These are phyloP conservation scores for Durusdinium trenchii DNA, from an alignment of 73 alveolate species.

Conservation along the genomic window DNA sequence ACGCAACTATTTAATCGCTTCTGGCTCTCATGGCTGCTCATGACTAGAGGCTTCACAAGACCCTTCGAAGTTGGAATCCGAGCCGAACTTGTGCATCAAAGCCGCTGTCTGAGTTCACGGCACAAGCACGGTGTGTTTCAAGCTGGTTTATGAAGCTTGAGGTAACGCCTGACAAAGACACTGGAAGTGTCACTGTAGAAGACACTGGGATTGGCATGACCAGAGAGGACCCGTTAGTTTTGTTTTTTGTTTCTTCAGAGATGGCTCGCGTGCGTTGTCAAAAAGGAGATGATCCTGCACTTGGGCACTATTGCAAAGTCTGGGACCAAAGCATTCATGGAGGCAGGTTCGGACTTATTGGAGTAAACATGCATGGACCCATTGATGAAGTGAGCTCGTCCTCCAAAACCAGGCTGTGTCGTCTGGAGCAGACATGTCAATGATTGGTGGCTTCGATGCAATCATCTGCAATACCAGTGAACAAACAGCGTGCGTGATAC, in stretches of 20 bases:
- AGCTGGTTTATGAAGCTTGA: neutral
- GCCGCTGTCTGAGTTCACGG: neutral
- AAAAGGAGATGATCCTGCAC: slow-evolving; percentile 99
- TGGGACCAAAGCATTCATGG: slow-evolving; percentile 99
- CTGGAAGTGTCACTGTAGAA: slow-evolving; percentile 98
- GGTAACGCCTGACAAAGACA: slow-evolving; percentile 47
- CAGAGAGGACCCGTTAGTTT: slow-evolving; percentile 33
- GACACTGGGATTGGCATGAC: slow-evolving; percentile 99
- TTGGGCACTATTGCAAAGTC: slow-evolving; percentile 99
- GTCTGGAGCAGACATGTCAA: slow-evolving; percentile 99
- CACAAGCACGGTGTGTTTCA: neutral
- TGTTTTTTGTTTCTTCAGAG: neutral
- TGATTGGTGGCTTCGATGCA: slow-evolving; percentile 97
- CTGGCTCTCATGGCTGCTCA: neutral
- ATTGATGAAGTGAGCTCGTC: no score
- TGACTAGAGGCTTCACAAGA: slow-evolving; percentile 34
- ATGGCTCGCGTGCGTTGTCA: slow-evolving; percentile 39
- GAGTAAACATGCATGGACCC: no score
- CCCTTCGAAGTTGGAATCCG: slow-evolving; percentile 66
- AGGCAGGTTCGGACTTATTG: slow-evolving; percentile 97
- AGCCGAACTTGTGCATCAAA: slow-evolving; percentile 53
- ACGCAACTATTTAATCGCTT: no score
- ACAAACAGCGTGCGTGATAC: slow-evolving; percentile 96
- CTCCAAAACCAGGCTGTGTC: slow-evolving; percentile 97
- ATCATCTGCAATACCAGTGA: neutral